A percentile compares a stretch with the other conserved stretches of the same genome.
Evolutionary conservation across 148 eudicot genomes (phyloP).

Genomic region (Nyssa sinensis): DNA sequence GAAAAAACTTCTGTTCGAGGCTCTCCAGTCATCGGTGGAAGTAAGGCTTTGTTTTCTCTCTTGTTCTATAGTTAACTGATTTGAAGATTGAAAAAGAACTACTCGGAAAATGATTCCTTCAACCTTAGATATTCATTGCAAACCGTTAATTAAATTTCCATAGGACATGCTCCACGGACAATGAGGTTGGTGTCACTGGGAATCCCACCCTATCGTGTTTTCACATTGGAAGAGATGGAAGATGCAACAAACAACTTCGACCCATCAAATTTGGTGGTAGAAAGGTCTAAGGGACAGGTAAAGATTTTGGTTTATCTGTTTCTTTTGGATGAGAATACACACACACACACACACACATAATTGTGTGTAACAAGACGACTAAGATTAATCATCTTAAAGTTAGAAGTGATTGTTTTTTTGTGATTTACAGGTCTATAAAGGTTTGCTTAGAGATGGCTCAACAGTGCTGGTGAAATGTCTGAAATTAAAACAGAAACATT

Average conservation of each 20-base stretch:
- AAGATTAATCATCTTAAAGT: not conserved
- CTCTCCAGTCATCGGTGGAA: constrained; percentile 45
- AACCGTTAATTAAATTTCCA: not conserved
- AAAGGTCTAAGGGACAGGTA: constrained; percentile 77
- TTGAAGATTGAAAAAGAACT: not conserved
- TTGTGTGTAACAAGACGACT: too few relatives aligned
- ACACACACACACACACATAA: too few relatives aligned
- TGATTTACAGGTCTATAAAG: constrained; percentile 59
- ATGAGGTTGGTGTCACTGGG: constrained; percentile 62
- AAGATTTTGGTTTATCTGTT: too few relatives aligned
- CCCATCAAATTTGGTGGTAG: constrained; percentile 54
- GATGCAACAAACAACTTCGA: constrained; percentile 87
- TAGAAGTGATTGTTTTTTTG: not conserved
- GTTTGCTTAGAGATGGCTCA: constrained; percentile 68
- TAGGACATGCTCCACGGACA: constrained; percentile 61
- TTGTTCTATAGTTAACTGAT: not conserved
- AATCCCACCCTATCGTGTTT: constrained; percentile 65
- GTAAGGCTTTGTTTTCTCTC: constrained; percentile 38
- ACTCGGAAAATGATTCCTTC: too few relatives aligned
- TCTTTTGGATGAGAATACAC: too few relatives aligned
- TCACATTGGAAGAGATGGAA: constrained; percentile 75
- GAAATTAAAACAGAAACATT: constrained; percentile 70
- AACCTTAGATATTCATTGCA: not conserved
- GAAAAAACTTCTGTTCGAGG: constrained; percentile 39
- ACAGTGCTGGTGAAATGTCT: constrained; percentile 60